These are phyloP conservation scores for Lumnitzera racemosa DNA, from an alignment of 345 rosid species.

Conservation along the genomic window DNA sequence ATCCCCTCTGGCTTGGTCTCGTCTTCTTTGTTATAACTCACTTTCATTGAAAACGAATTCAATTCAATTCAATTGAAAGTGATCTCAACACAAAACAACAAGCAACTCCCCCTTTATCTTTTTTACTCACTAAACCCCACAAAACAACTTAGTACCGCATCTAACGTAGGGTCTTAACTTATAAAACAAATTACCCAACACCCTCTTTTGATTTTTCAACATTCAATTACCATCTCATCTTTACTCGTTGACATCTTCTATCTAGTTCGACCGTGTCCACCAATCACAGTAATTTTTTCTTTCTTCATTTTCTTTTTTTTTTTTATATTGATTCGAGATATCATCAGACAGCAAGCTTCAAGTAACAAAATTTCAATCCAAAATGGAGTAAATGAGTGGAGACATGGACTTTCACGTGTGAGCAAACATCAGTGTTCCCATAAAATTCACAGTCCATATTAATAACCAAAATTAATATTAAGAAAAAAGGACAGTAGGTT, in stretches of 20 bases:
- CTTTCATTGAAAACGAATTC: conserved; percentile 11
- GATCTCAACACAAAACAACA: background rate
- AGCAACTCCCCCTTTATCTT: background rate
- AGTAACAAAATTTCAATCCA: conserved; percentile 40
- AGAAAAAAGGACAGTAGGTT: background rate
- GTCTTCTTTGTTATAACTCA: background rate
- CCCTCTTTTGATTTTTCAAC: background rate
- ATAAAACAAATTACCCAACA: no score
- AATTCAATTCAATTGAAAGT: conserved; percentile 13
- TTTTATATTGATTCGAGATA: no score
- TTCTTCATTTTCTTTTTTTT: no score
- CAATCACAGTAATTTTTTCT: background rate
- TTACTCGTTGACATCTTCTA: background rate
- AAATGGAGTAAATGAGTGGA: conserved; percentile 13
- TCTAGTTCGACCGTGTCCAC: background rate
- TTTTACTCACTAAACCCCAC: background rate
- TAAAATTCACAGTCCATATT: conserved; percentile 3
- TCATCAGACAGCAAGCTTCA: conserved; percentile 15
- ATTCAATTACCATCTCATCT: background rate
- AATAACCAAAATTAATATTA: background rate
- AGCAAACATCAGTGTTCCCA: conserved; percentile 10
- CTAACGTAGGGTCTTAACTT: background rate
- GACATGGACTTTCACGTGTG: conserved; percentile 14
- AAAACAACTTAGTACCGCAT: background rate
- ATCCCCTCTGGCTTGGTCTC: conserved; percentile 15